phyloP scores from a whole-genome alignment of 116 monocot genomes.

The Dioscorea cayenensis region DNA sequence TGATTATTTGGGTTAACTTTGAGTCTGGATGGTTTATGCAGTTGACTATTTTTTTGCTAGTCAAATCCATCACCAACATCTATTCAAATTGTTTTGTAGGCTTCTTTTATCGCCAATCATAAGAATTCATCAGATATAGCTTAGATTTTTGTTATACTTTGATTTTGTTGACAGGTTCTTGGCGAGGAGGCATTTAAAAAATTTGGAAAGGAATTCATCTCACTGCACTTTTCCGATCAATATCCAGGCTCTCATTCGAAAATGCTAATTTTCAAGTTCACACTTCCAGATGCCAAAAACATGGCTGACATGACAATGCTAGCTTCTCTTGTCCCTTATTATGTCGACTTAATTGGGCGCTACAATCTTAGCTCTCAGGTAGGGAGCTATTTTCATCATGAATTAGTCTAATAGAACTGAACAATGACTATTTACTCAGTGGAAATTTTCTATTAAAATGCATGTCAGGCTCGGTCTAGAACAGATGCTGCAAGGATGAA shows the following conservation, averaged over 20 bases:
- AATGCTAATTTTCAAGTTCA: slow-evolving; percentile 67
- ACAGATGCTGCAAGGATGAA: slow-evolving; percentile 70
- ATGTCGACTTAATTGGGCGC: slow-evolving; percentile 82
- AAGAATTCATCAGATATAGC: neutral
- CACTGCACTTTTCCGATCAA: slow-evolving; percentile 85
- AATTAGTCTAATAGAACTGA: neutral
- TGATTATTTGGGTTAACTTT: no score
- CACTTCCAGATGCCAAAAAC: slow-evolving; percentile 48
- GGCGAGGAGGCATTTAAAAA: slow-evolving; percentile 81
- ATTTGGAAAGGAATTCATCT: slow-evolving; percentile 81
- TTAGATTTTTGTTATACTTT: neutral
- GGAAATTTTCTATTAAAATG: neutral
- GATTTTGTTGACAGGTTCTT: slow-evolving; percentile 46
- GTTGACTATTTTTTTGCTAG: neutral
- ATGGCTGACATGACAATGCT: slow-evolving; percentile 77
- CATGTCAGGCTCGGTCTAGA: slow-evolving; percentile 55
- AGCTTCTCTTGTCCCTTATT: slow-evolving; percentile 85
- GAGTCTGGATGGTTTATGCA: no score
- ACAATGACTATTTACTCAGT: neutral
- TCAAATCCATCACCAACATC: slow-evolving; percentile 20
- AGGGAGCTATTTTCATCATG: neutral
- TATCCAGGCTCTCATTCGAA: slow-evolving; percentile 60
- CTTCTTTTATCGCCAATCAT: neutral
- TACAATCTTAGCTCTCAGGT: slow-evolving; percentile 88
- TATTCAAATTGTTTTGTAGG: neutral